Base-by-base conservation (phyloP, 106 monocot genomes). In the Dioscorea zingiberensis region DNA sequence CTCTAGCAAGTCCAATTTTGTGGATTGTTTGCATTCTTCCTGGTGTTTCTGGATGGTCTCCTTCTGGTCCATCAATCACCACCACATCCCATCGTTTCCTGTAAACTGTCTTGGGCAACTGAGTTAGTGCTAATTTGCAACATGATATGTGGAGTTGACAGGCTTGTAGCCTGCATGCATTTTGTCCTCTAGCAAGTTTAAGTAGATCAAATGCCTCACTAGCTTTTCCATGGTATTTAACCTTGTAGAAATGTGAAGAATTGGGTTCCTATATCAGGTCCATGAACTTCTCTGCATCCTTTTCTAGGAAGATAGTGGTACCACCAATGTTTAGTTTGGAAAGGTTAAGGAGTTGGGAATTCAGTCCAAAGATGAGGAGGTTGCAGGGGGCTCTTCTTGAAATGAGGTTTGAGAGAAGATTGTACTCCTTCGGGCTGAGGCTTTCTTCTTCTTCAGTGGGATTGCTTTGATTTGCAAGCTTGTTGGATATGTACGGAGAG, bases 11-110 rank as follows among this genome's bases (percentile, higher is more conserved):
- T 16, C 60, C 79, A 1, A 69, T 77, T 0, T 70, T 74, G 64
- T 77, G 83, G 29, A 87, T 87, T 3, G 68, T 59, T 3, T 28
- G 71, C 83, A 87, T 87, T 59, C 83, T 44, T 18, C 83, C 87
- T 6, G 77, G 73, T 13, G 69, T 73, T 25, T 70, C 70, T 2
- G 76, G 49, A 3, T 21, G 19, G 44, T 78, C 67, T 18, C 78
- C 63, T 10, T 38, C 54, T 7, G 68, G 72, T 26, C 68, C 78
- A 25, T 73, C 73, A 3, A 73, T 24, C 54, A 78, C 62, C 2
- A 73, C 21, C 19, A 78, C 71, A 18, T 72, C 71, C 71, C 71
- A 78, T 21, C 47, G 54, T 13, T 44, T 19, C 46, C 30, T 12
- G 54, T 78, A 71, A 3, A 78, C 66, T 23, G 38, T 48, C 38